Base-by-base conservation (phyloP, 345 rosid genomes). In the Aegle marmelos region DNA sequence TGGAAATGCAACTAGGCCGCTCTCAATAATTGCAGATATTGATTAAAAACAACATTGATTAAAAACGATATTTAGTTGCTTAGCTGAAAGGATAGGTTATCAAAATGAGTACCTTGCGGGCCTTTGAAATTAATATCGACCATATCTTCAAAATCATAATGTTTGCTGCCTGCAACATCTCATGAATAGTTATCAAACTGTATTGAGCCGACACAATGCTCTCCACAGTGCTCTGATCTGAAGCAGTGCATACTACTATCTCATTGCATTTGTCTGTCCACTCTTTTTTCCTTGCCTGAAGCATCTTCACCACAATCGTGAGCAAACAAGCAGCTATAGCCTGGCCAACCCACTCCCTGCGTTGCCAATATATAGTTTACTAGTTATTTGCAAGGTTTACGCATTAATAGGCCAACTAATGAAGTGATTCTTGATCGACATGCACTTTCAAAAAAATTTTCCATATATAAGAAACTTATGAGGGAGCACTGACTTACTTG, bases 281-380 rank as follows among this genome's bases (percentile, higher is more conserved):
- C 79, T 77, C 74, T 65, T 81, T 76, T 28, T 68, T 70, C 82
- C 94, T 92, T 41, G 88, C 82, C 19, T 57, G 86, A 74, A 83
- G 75, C 94, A 96, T 96, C 85, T 84, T 86, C 21, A 60, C 83
- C 11, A 86, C 90, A 10, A 82, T 13, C 90, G 85, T 79, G 53
- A 91, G 64, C 75, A 91, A 79, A 70, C 81, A 78, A 73, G 85
- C 87, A 7, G 95, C 88, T 74, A 90, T 79, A 45, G 92, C 93
- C 85, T 87, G 87, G 53, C 93, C 93, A 62, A 87, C 57, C 97
- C 99, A 96, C 77, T 94, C 98, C 87, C 99, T 90, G 50, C 72
- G 68, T 64, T 59, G 30, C 62, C 77, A 27, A 59, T 28, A 30
- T 33, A 78, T 45, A 68, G 31, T 34, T 72, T 21, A 64, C 4